Conservation (phyloP, 2,329 filamentous ascomycete genomes). For the Calonectria montana region DNA sequence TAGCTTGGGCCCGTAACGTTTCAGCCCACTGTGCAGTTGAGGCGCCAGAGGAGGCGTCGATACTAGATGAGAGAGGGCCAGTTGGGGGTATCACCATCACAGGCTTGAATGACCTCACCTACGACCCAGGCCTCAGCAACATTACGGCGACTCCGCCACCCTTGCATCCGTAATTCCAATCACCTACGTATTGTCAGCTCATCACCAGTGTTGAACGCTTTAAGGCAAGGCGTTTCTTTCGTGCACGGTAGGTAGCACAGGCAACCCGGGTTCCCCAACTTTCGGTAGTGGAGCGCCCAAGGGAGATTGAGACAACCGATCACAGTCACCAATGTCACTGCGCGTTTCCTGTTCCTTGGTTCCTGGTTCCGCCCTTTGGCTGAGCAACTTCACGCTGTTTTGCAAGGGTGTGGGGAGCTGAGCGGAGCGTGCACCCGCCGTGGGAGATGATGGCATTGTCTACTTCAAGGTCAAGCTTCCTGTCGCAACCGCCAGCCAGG, state of each 20-base stretch:
- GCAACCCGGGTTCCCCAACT: neutral
- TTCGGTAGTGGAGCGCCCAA: neutral
- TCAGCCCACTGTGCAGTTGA: constrained; percentile 10
- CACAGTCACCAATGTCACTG: neutral
- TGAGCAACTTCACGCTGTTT: neutral
- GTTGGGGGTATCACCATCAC: constrained; percentile 9
- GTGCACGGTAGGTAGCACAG: neutral
- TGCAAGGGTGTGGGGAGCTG: neutral
- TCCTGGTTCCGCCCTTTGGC: neutral
- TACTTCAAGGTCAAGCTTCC: neutral
- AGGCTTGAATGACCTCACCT: neutral
- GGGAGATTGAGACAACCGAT: constrained; percentile 11
- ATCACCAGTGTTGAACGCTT: neutral
- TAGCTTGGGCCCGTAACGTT: neutral
- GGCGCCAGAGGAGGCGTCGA: constrained; percentile 2
- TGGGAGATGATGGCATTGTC: neutral
- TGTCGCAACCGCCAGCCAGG: neutral
- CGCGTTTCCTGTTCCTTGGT: neutral
- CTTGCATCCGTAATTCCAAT: neutral
- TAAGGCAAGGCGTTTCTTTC: neutral
- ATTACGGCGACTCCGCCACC: neutral
- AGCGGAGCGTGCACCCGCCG: neutral
- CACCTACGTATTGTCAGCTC: neutral
- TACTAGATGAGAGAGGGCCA: constrained; percentile 4
- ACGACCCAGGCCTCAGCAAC: neutral